These are phyloP conservation scores for Benincasa hispida DNA, from an alignment of 306 rosid species.

Conservation along the genomic window DNA sequence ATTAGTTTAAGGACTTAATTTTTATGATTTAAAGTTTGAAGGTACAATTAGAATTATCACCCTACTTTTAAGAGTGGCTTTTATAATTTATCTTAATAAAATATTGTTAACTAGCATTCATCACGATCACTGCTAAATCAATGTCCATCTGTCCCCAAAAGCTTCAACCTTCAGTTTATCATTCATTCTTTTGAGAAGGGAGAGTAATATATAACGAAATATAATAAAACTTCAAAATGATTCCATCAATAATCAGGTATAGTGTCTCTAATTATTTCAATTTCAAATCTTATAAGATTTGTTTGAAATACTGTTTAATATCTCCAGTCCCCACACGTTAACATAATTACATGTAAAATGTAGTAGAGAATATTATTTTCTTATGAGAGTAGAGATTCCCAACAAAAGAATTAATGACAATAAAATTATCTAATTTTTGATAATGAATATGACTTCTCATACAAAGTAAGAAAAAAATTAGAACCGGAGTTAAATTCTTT, in stretches of 20 bases:
- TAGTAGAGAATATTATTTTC: background rate
- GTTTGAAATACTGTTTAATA: background rate
- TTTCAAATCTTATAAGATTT: background rate
- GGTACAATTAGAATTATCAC: too few species aligned
- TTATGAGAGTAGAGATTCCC: background rate
- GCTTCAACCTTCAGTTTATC: background rate
- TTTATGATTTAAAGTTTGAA: too few species aligned
- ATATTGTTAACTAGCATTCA: background rate
- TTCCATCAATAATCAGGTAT: background rate
- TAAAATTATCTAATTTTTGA: background rate
- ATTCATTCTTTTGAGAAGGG: background rate
- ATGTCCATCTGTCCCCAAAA: background rate
- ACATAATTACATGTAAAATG: background rate
- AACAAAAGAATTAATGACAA: background rate
- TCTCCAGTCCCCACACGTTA: background rate
- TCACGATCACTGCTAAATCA: background rate
- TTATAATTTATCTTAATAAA: too few species aligned
- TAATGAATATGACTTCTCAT: background rate
- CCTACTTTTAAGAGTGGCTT: too few species aligned
- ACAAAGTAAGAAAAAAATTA: background rate
- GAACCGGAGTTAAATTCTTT: too few species aligned
- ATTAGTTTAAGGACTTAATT: too few species aligned
- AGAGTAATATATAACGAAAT: background rate
- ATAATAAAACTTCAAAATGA: background rate
- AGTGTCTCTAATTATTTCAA: background rate